phyloP scores from a whole-genome alignment of 805 yeast genomes.

The Lachancea cidri region DNA sequence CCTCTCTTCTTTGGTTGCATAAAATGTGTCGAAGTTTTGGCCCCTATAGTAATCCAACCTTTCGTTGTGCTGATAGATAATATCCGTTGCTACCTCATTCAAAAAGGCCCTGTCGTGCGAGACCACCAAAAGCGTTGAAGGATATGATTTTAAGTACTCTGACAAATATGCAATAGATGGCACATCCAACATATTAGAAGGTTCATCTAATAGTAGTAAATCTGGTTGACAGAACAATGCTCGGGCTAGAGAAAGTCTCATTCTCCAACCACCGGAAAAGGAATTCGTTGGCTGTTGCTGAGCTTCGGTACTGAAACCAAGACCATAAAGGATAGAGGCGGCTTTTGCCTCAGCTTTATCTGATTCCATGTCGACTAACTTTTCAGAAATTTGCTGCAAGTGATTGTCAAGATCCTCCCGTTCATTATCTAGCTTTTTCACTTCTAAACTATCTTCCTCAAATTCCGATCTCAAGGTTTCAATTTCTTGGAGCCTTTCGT shows the following conservation, averaged over 20 bases:
- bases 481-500: conserved; percentile 70
- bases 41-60: conserved; percentile 94
- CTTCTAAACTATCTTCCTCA: conserved; percentile 70
- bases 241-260: conserved; percentile 97
- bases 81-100: conserved; percentile 97
- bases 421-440: conserved; percentile 79
- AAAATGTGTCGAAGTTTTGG: conserved; percentile 87
- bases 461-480: conserved; percentile 65
- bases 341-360: conserved; percentile 98
- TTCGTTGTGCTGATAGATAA: conserved; percentile 96
- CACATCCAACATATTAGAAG: conserved; percentile 99
- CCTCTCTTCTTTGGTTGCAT: conserved; percentile 92
- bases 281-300: conserved; percentile 80
- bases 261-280: conserved; percentile 99
- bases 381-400: conserved; percentile 73
- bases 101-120: conserved; percentile 97
- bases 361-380: conserved; percentile 87
- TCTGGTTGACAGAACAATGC: conserved; percentile 98
- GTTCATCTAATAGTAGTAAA: conserved; percentile 89
- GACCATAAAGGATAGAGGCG: conserved; percentile 84
- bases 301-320: conserved; percentile 87
- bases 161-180: conserved; percentile 95
- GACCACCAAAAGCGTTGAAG: conserved; percentile 89
- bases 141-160: conserved; percentile 81
- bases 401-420: conserved; percentile 78